These are phyloP conservation scores for Claviceps sorghi DNA, from an alignment of 2,329 filamentous ascomycete genomes.

Conservation along the genomic window DNA sequence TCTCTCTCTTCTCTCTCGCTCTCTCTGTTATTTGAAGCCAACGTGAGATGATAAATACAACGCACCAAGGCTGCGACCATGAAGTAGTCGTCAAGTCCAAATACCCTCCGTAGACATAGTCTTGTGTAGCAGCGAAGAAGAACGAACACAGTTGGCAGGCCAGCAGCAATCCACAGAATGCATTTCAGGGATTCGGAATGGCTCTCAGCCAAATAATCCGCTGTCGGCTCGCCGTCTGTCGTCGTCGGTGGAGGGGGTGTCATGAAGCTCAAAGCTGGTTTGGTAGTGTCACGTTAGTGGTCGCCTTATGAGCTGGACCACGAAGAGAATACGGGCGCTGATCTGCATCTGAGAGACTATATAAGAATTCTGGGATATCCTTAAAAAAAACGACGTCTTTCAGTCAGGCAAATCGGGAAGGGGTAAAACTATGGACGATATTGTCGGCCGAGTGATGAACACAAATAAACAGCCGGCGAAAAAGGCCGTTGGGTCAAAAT, in stretches of 20 bases:
- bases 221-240: neutral
- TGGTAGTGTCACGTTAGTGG: neutral
- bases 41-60: neutral
- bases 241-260: no score
- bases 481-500: neutral
- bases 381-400: neutral
- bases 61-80: constrained; percentile 6
- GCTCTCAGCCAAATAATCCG: constrained; percentile 1
- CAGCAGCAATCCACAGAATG: constrained; percentile 1
- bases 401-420: neutral
- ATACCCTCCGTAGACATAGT: constrained; percentile 4
- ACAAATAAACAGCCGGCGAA: neutral
- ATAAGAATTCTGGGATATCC: neutral
- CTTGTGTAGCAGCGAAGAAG: constrained; percentile 5
- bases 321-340: neutral
- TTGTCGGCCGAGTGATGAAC: neutral
- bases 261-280: neutral
- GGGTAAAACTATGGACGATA: neutral
- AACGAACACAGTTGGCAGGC: neutral
- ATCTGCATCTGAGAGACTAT: neutral
- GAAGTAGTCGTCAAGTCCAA: constrained; percentile 4
- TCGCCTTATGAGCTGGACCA: neutral
- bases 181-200: constrained; percentile 1
- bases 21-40: no score
- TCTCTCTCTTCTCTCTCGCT: no score